phyloP scores from a whole-genome alignment of 345 rosid genomes.

The Noccaea caerulescens region DNA sequence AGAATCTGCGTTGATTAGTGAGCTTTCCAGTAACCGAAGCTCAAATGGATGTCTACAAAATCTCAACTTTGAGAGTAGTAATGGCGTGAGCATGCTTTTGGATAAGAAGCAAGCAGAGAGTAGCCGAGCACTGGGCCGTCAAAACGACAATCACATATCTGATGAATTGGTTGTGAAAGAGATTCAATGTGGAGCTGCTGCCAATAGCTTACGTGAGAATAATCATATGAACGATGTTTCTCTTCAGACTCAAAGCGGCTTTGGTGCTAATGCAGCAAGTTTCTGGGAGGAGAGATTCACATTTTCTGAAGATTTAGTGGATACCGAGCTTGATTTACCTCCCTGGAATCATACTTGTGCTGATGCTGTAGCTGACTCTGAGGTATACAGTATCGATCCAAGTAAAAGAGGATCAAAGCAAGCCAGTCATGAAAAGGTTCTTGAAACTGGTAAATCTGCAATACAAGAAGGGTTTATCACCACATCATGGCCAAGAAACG shows the following conservation, averaged over 20 bases:
- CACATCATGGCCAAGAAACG: constrained; percentile 60
- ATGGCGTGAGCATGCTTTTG: constrained; percentile 51
- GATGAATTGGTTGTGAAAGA: constrained; percentile 90
- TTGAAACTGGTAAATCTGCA: constrained; percentile 15
- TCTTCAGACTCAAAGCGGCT: constrained; percentile 47
- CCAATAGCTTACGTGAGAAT: constrained; percentile 44
- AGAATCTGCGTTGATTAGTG: constrained; percentile 88
- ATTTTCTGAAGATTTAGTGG: constrained; percentile 20
- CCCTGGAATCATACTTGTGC: constrained; percentile 37
- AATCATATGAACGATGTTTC: constrained; percentile 55
- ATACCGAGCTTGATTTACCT: constrained; percentile 29
- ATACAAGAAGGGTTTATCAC: constrained; percentile 42
- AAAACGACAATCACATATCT: constrained; percentile 36
- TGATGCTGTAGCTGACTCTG: constrained; percentile 21
- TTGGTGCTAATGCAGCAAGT: constrained; percentile 1
- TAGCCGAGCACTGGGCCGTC: not conserved
- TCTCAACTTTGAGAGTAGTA: constrained; percentile 55
- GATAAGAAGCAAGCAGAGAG: constrained; percentile 32
- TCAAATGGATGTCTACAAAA: constrained; percentile 66
- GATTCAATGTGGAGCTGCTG: constrained; percentile 69
- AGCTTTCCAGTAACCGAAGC: constrained; percentile 64
- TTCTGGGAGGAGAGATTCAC: constrained; percentile 37
- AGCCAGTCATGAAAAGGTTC: constrained; percentile 6
- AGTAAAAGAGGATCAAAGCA: not conserved
- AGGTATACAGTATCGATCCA: constrained; percentile 30